These are phyloP conservation scores for Alternaria angustiovoidea DNA, from an alignment of 2,329 filamentous ascomycete genomes.

Conservation along the genomic window DNA sequence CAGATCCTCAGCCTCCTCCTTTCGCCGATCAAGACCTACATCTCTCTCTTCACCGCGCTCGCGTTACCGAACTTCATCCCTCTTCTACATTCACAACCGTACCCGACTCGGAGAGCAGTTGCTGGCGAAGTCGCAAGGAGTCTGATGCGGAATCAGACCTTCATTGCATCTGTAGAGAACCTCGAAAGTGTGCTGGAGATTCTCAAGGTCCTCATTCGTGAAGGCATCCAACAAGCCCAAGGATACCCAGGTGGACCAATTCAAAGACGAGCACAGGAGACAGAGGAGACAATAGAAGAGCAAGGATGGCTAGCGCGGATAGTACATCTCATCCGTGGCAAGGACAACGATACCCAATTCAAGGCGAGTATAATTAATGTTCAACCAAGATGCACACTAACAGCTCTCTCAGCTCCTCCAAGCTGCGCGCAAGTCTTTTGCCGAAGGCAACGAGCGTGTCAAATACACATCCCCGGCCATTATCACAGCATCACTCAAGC, in stretches of 20 bases:
- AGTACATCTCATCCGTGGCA: slow-evolving; percentile 82
- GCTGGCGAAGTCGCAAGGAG: slow-evolving; percentile 86
- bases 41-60: slow-evolving; percentile 94
- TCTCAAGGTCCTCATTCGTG: slow-evolving; percentile 89
- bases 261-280: slow-evolving; percentile 81
- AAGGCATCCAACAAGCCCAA: slow-evolving; percentile 81
- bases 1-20: slow-evolving; percentile 90
- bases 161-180: slow-evolving; percentile 78
- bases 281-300: slow-evolving; percentile 96
- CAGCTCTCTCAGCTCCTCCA: slow-evolving; percentile 72
- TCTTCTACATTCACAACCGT: slow-evolving; percentile 88
- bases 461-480: slow-evolving; percentile 94
- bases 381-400: slow-evolving; percentile 11
- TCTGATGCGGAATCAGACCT: slow-evolving; percentile 82
- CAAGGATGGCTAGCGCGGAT: slow-evolving; percentile 96
- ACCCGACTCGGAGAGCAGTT: slow-evolving; percentile 87
- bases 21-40: slow-evolving; percentile 86
- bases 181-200: slow-evolving; percentile 90
- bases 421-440: slow-evolving; percentile 83
- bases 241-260: slow-evolving; percentile 81
- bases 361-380: slow-evolving; percentile 58
- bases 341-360: slow-evolving; percentile 93
- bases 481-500: slow-evolving; percentile 86
- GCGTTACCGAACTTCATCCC: slow-evolving; percentile 92
- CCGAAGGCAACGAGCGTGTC: slow-evolving; percentile 92